phyloP scores from a whole-genome alignment of 2,329 filamentous ascomycete species.

The Trichophaea hybrida region DNA sequence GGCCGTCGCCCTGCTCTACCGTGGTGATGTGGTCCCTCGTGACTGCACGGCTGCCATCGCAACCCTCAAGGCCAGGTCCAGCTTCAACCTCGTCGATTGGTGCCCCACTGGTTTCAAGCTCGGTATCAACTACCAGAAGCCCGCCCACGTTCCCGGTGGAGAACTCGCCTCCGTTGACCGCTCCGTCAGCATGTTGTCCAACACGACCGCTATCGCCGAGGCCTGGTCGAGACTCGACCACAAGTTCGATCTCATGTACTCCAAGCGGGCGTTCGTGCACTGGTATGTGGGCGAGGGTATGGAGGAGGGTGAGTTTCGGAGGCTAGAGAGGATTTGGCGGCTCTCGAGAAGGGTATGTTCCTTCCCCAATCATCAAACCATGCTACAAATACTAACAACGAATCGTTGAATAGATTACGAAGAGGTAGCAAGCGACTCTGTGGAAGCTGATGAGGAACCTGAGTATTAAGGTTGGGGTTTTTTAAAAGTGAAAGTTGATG shows the following conservation, averaged over 20 bases:
- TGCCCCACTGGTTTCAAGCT: slow-evolving; percentile 56
- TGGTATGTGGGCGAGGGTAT: slow-evolving; percentile 78
- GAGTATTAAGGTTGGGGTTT: slow-evolving; percentile 27
- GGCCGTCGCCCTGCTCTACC: slow-evolving; percentile 52
- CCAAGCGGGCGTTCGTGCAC: slow-evolving; percentile 55
- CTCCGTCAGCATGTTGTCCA: slow-evolving; percentile 48
- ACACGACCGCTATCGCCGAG: slow-evolving; percentile 52
- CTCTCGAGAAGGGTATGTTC: slow-evolving; percentile 38
- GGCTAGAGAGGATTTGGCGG: slow-evolving; percentile 71
- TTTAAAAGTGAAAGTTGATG: no score
- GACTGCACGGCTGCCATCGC: slow-evolving; percentile 47
- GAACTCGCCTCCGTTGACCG: slow-evolving; percentile 43
- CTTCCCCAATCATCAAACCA: not conserved
- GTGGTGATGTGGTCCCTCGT: slow-evolving; percentile 49
- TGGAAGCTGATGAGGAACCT: slow-evolving; percentile 8
- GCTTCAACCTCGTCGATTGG: slow-evolving; percentile 54
- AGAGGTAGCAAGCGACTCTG: slow-evolving; percentile 20
- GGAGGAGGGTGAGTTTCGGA: slow-evolving; percentile 87
- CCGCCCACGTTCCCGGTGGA: slow-evolving; percentile 39
- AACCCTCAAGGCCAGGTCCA: slow-evolving; percentile 48
- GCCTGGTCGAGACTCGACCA: slow-evolving; percentile 50
- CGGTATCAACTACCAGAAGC: slow-evolving; percentile 52
- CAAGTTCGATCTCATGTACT: slow-evolving; percentile 58
- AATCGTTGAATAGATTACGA: slow-evolving; percentile 18
- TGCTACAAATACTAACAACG: not conserved